Base-by-base conservation (phyloP, 1,284 basidiomycete genomes). In the Trichosporon sp. region DNA sequence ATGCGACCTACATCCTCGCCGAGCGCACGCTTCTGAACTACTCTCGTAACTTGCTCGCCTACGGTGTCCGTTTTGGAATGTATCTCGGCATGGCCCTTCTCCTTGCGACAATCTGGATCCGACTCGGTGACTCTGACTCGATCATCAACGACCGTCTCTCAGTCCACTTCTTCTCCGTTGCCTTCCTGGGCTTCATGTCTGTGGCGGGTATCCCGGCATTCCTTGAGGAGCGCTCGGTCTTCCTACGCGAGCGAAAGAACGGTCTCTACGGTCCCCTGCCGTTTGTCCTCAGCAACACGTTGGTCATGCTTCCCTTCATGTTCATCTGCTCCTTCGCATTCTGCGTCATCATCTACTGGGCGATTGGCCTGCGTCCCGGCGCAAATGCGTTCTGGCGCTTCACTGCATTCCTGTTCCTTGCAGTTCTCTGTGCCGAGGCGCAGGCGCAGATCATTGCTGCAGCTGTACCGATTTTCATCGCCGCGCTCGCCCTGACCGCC, bases 1-100 rank as follows among this genome's bases (percentile, higher is more conserved):
- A 23, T 11, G 37, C 64, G 19, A 46, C 58, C n/a, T 54, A 61
- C 11, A 61, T 64, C 9, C 63, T 67, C 19, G 54, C 46, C 33
- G 63, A 67, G 46, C 66, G 70, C 36, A 68, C 56, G 10, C 58
- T 60, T 1, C 32, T 71, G 62, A 71, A 71, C 59, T 67, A 65
- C 56, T 67, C 68, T 31, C 69, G 70, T 34, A 70, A 87, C 71
- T 69, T 87, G 1, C 78, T 88, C 33, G 86, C 86, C 2, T 88
- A 86, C 72, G 86, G 86, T n/a, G 82, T 88, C 3, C 80, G 86
- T 33, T 69, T 83, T 0, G 85, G 80, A 27, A 87, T 88, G 86
- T 88, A 87, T 66, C 73, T 69, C 71, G 84, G 84, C 7, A 84
- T 86, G 83, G 85, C 83, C 0, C 63, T 86, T 3, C 82, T 86